These are phyloP conservation scores for Penicillium samsonianum DNA, from an alignment of 495 filamentous ascomycete species.

Conservation along the genomic window DNA sequence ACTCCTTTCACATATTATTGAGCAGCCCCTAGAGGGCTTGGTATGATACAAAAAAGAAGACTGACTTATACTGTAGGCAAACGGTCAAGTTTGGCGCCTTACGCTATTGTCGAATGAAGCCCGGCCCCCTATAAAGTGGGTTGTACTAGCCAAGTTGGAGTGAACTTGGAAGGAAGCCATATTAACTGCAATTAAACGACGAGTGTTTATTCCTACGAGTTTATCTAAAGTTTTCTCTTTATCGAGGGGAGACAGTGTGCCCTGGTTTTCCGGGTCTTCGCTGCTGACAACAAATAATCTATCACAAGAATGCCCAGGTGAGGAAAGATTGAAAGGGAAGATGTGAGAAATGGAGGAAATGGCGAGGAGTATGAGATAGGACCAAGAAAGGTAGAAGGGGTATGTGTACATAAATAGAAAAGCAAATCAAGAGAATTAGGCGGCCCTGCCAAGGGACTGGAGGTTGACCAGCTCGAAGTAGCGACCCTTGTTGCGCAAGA, in stretches of 20 bases:
- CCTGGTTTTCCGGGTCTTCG: background rate
- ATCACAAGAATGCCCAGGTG: background rate
- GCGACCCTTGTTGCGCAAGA: conserved; percentile 65
- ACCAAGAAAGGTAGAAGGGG: conserved; percentile 2
- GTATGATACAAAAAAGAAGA: too few species aligned
- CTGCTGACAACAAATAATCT: background rate
- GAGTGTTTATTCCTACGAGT: too few species aligned
- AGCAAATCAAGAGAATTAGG: conserved; percentile 21
- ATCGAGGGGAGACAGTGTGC: background rate
- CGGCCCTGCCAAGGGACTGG: conserved; percentile 71
- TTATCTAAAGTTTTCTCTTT: too few species aligned
- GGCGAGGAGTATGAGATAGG: conserved; percentile 3
- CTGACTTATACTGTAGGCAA: too few species aligned
- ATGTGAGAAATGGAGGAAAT: conserved; percentile 1
- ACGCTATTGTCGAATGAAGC: too few species aligned
- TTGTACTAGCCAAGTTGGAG: too few species aligned
- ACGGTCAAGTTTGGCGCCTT: too few species aligned
- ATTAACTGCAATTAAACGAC: too few species aligned
- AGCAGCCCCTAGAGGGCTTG: too few species aligned
- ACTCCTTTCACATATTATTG: too few species aligned
- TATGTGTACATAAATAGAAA: conserved; percentile 8
- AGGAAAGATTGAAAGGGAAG: background rate
- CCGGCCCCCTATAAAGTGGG: too few species aligned
- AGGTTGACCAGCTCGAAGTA: conserved; percentile 78
- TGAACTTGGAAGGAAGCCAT: too few species aligned